phyloP scores from a whole-genome alignment of 2,329 filamentous ascomycete species.

The Sodiomyces alkalinus region DNA sequence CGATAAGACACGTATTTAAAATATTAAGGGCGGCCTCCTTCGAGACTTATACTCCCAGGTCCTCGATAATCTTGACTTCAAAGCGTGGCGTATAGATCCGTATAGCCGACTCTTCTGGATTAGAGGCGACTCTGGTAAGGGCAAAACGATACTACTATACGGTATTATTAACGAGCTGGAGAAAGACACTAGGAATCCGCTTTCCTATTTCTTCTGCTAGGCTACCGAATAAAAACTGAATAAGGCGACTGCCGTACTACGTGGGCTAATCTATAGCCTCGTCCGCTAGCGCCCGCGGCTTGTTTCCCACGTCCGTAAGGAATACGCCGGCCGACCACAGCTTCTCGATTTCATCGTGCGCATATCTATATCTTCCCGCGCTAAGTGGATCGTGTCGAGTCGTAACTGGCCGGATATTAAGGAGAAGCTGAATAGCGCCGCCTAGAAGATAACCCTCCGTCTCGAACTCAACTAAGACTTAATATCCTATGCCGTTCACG shows the following conservation, averaged over 20 bases:
- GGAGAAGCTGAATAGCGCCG: constrained; percentile 9
- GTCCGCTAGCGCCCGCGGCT: constrained; percentile 13
- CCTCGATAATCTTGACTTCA: constrained; percentile 12
- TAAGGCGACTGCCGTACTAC: constrained; percentile 18
- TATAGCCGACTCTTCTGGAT: constrained; percentile 16
- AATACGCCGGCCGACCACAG: constrained; percentile 13
- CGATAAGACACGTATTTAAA: constrained; percentile 19
- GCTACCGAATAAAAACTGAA: constrained; percentile 17
- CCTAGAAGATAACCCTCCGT: constrained; percentile 12
- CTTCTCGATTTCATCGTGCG: constrained; percentile 21
- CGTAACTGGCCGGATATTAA: constrained; percentile 22
- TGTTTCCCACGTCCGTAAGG: constrained; percentile 20
- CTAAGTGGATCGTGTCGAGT: constrained; percentile 28
- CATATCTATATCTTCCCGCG: constrained; percentile 9
- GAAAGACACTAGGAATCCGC: constrained; percentile 2
- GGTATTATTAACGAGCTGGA: constrained; percentile 13
- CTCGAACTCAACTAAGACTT: constrained; percentile 21
- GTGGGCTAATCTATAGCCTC: constrained; percentile 24
- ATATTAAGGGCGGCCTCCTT: constrained; percentile 17
- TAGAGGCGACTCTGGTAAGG: constrained; percentile 19
- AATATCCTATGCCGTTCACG: constrained; percentile 17
- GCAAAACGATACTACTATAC: constrained; percentile 21
- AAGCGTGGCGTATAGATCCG: constrained; percentile 12
- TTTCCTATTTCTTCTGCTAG: constrained; percentile 25
- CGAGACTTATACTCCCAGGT: constrained; percentile 19